These are phyloP conservation scores for Colletotrichum filicis DNA, from an alignment of 2,329 filamentous ascomycete species.

Conservation along the genomic window DNA sequence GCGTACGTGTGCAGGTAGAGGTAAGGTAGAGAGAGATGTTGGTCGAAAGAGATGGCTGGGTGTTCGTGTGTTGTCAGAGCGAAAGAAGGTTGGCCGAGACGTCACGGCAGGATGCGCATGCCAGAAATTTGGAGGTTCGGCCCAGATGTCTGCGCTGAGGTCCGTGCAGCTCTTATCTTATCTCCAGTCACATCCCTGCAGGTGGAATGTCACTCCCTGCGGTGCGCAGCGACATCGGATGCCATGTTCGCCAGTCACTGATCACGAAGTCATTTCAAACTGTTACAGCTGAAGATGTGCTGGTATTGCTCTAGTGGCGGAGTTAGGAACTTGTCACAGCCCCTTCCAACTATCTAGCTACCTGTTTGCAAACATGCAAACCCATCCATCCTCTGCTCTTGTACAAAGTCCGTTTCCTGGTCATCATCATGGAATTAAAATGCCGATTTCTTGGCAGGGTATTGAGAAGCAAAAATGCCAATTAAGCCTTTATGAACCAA, in stretches of 20 bases:
- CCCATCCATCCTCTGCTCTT: not conserved
- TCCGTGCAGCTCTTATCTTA: not conserved
- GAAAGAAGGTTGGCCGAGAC: not conserved
- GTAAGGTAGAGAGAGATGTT: no score
- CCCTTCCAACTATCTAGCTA: not conserved
- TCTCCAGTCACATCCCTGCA: not conserved
- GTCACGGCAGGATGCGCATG: constrained; percentile 2
- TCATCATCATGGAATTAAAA: constrained; percentile 26
- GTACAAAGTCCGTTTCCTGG: not conserved
- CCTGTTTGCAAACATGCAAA: constrained; percentile 11
- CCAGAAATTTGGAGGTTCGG: constrained; percentile 18
- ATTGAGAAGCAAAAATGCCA: constrained; percentile 14
- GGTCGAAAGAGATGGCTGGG: not conserved
- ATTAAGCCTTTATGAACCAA: constrained; percentile 17
- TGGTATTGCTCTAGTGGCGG: constrained; percentile 11
- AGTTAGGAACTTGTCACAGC: not conserved
- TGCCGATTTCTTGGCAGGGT: constrained; percentile 15
- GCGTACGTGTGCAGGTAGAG: not conserved
- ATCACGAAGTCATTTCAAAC: not conserved
- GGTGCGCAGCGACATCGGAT: not conserved
- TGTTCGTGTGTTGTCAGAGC: not conserved
- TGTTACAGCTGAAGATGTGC: not conserved
- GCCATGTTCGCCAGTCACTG: not conserved
- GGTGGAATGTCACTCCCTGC: not conserved
- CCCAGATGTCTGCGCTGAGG: not conserved